Percentiles rank a stretch among this genome's conserved stretches.
These are phyloP conservation scores for Trametes villosa DNA, from an alignment of 768 basidiomycete species.

Conservation along the genomic window DNA sequence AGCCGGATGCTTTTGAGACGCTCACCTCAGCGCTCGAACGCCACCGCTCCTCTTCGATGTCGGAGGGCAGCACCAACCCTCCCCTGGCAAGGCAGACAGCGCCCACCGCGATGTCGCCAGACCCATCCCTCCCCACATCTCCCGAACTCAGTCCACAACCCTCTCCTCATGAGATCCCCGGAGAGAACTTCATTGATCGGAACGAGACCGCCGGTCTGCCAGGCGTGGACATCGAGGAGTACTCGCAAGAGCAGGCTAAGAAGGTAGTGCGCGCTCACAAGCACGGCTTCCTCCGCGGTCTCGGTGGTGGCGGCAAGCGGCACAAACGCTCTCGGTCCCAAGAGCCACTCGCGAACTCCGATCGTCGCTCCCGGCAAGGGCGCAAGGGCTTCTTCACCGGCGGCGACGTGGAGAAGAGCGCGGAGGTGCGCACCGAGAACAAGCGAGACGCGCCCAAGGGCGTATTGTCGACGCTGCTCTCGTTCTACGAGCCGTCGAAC, in stretches of 20 bases:
- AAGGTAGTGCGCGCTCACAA: conserved; percentile 50
- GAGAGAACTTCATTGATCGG: conserved; percentile 61
- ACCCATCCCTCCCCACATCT: conserved; percentile 22
- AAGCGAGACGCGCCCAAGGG: conserved; percentile 44
- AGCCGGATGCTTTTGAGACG: conserved; percentile 55
- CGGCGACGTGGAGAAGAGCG: conserved; percentile 28
- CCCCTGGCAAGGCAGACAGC: conserved; percentile 13
- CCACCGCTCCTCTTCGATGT: conserved; percentile 40
- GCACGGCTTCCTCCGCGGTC: conserved; percentile 20
- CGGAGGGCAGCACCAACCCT: conserved; percentile 23
- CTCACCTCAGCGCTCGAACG: conserved; percentile 57
- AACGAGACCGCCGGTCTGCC: conserved; percentile 70
- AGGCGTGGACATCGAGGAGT: conserved; percentile 41
- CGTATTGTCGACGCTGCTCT: conserved; percentile 66
- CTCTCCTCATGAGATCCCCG: conserved; percentile 44
- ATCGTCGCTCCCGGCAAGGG: neutral
- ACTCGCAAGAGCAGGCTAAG: conserved; percentile 41
- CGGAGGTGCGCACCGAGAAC: conserved; percentile 25
- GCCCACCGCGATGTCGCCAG: conserved; percentile 23
- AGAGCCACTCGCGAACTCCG: conserved; percentile 6
- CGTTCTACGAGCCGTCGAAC: conserved; percentile 55
- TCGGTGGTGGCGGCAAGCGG: conserved; percentile 8
- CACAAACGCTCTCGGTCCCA: conserved; percentile 12
- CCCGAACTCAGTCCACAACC: conserved; percentile 28
- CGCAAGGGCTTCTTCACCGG: conserved; percentile 15